Percentiles rank a stretch among this genome's conserved stretches.
Evolutionary conservation across 495 filamentous ascomycete species (phyloP).

Genomic region (Tetracladium marchalianum): DNA sequence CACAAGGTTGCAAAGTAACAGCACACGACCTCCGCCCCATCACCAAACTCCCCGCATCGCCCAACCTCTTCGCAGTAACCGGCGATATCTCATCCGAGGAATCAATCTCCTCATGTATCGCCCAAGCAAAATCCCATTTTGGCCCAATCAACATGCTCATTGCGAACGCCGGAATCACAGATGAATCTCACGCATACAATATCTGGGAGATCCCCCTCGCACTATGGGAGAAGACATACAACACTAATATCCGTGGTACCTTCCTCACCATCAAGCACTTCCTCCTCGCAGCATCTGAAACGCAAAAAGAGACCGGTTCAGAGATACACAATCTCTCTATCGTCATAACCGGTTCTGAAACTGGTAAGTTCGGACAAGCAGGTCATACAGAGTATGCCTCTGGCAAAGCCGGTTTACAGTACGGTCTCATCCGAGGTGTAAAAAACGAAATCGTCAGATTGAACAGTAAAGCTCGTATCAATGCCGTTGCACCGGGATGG

Average conservation of each 20-base stretch:
- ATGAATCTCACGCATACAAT: constrained; percentile 30
- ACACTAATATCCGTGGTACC: constrained; percentile 38
- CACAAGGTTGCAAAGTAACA: constrained; percentile 43
- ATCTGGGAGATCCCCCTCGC: constrained; percentile 46
- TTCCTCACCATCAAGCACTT: constrained; percentile 52
- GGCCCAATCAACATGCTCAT: constrained; percentile 44
- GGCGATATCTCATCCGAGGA: constrained; percentile 39
- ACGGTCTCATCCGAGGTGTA: constrained; percentile 40
- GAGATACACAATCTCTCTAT: constrained; percentile 41
- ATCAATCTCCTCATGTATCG: constrained; percentile 33
- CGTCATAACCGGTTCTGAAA: constrained; percentile 44
- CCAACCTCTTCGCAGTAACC: constrained; percentile 28
- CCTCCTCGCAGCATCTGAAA: constrained; percentile 28
- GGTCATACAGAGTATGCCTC: constrained; percentile 40
- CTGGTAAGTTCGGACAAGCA: constrained; percentile 38
- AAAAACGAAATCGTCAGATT: constrained; percentile 46
- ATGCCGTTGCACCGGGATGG: constrained; percentile 44
- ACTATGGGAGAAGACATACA: constrained; percentile 42
- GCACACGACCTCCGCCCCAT: constrained; percentile 35
- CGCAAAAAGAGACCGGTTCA: constrained; percentile 24
- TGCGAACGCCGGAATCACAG: constrained; percentile 41
- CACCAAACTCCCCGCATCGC: constrained; percentile 17
- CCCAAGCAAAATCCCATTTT: constrained; percentile 32
- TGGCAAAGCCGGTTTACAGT: constrained; percentile 44
- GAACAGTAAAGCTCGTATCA: constrained; percentile 42